These are phyloP conservation scores for Boletus rufocinnamomeus DNA, from an alignment of 768 basidiomycete genomes.

Conservation along the genomic window DNA sequence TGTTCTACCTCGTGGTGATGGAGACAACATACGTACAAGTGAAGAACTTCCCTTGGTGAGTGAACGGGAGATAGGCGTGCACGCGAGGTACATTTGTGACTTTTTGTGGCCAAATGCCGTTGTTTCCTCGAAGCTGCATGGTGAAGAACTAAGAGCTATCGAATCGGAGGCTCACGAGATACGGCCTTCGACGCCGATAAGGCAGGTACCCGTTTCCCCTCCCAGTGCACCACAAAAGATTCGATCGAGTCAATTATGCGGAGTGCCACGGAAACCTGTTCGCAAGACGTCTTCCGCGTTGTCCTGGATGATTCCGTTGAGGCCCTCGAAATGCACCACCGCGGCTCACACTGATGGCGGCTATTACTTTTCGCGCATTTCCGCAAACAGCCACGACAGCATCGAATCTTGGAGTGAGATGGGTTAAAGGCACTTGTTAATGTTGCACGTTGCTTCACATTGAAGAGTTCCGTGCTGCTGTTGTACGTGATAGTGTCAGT, in stretches of 20 bases:
- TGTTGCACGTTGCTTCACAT: constrained; percentile 6
- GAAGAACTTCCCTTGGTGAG: constrained; percentile 20
- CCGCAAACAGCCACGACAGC: constrained; percentile 30
- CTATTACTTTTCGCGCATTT: constrained; percentile 7
- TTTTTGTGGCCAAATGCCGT: constrained; percentile 2
- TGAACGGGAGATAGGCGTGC: constrained; percentile 8
- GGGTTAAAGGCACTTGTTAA: background rate
- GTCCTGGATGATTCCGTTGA: constrained; percentile 31
- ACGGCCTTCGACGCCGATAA: constrained; percentile 25
- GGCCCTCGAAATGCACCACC: constrained; percentile 10
- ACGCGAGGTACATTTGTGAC: constrained; percentile 7
- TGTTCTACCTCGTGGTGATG: constrained; percentile 20
- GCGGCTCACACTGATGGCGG: constrained; percentile 8
- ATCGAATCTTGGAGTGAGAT: constrained; percentile 42
- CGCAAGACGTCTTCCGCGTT: constrained; percentile 26
- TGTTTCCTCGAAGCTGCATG: constrained; percentile 13
- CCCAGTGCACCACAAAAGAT: constrained; percentile 31
- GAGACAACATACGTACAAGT: constrained; percentile 9
- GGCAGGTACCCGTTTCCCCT: constrained; percentile 18
- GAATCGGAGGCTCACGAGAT: background rate
- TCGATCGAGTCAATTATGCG: constrained; percentile 19
- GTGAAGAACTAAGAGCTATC: background rate
- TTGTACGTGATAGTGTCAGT: constrained; percentile 11
- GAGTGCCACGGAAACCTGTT: constrained; percentile 9
- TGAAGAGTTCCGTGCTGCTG: constrained; percentile 10